Evolutionary conservation across 441 rosid species (phyloP).

Genomic region (Gossypium schwendimanii): DNA sequence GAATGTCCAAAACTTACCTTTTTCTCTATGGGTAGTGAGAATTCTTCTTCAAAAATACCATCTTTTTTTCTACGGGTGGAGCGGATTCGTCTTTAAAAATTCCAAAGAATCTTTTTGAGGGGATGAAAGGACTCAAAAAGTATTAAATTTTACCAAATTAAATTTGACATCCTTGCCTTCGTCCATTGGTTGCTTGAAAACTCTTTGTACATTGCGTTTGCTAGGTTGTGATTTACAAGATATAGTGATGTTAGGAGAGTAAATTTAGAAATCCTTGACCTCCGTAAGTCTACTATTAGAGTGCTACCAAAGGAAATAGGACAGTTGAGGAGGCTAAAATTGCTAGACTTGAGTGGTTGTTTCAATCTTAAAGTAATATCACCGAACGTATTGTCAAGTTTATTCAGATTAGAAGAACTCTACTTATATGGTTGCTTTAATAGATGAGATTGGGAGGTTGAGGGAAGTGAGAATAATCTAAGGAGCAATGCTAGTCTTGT

Average conservation of each 20-base stretch:
- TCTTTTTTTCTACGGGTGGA: neutral
- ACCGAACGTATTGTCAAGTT: neutral
- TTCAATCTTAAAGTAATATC: neutral
- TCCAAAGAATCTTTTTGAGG: neutral
- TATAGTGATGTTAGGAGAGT: neutral
- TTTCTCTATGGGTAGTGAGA: neutral
- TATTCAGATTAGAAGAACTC: slow-evolving; percentile 3
- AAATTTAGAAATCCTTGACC: neutral
- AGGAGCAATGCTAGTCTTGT: slow-evolving; percentile 1
- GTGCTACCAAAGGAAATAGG: neutral
- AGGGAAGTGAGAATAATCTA: neutral
- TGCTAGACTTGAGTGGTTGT: neutral
- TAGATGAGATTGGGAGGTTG: neutral
- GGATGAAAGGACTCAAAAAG: slow-evolving; percentile 2
- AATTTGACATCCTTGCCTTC: neutral
- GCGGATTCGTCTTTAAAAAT: too few species aligned
- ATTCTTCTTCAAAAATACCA: neutral
- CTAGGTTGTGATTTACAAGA: neutral
- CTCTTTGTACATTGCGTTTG: slow-evolving; percentile 24
- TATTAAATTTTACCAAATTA: neutral
- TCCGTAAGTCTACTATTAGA: neutral
- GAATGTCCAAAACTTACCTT: slow-evolving; percentile 11
- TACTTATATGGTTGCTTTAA: neutral
- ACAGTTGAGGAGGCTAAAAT: neutral
- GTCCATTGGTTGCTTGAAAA: neutral